Evolutionary conservation across 2,329 filamentous ascomycete genomes (phyloP).

Genomic region (Colletotrichum brevisporum): DNA sequence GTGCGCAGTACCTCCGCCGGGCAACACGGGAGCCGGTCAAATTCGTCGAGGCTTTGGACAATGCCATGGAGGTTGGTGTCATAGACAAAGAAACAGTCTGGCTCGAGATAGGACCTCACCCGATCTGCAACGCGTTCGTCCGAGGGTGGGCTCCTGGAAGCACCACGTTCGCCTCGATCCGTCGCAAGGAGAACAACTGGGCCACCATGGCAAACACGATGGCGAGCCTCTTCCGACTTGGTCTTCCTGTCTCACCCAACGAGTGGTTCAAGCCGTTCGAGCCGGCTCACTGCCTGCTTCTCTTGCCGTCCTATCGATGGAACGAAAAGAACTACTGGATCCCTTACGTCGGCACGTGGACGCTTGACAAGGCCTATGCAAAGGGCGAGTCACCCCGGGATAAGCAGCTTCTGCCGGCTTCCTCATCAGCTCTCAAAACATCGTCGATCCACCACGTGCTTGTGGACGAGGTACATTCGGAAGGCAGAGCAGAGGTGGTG

Average conservation of each 20-base stretch:
- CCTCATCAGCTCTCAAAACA: slow-evolving; percentile 42
- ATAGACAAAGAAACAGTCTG: slow-evolving; percentile 75
- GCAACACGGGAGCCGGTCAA: slow-evolving; percentile 76
- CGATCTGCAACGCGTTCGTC: slow-evolving; percentile 70
- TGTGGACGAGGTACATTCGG: slow-evolving; percentile 48
- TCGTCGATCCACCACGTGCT: slow-evolving; percentile 55
- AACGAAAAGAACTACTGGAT: slow-evolving; percentile 82
- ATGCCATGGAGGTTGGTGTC: slow-evolving; percentile 64
- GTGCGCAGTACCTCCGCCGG: slow-evolving; percentile 70
- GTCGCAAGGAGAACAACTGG: slow-evolving; percentile 74
- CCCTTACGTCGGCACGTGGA: slow-evolving; percentile 71
- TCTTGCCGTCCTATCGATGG: slow-evolving; percentile 77
- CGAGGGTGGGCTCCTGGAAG: slow-evolving; percentile 75
- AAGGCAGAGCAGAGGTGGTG: slow-evolving; percentile 45
- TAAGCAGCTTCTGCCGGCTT: slow-evolving; percentile 44
- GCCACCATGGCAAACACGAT: slow-evolving; percentile 73
- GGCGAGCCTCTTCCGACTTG: slow-evolving; percentile 69
- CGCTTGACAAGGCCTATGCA: slow-evolving; percentile 51
- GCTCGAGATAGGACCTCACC: slow-evolving; percentile 79
- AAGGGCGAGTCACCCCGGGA: slow-evolving; percentile 62
- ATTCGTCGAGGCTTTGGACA: slow-evolving; percentile 71
- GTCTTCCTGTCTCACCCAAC: slow-evolving; percentile 74
- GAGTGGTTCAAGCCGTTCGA: slow-evolving; percentile 77
- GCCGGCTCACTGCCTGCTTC: slow-evolving; percentile 69
- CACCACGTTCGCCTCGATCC: slow-evolving; percentile 75